Percentiles rank a stretch among this genome's conserved stretches.
phyloP scores from a whole-genome alignment of 2,329 filamentous ascomycete genomes.

The Botrytis galanthina region DNA sequence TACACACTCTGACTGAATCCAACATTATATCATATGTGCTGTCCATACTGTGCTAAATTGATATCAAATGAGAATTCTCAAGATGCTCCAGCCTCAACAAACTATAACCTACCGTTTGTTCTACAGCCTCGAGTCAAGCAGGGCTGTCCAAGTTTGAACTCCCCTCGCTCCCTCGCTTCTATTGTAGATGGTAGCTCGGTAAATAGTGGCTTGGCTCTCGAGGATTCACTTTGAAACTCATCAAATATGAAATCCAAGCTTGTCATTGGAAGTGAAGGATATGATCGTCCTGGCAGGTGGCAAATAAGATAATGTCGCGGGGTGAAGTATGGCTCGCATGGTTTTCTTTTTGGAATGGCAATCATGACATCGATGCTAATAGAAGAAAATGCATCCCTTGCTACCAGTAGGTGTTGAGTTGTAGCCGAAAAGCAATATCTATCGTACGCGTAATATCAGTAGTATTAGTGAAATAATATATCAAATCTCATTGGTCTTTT shows the following conservation, averaged over 20 bases:
- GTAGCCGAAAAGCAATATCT: not conserved
- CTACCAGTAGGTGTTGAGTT: not conserved
- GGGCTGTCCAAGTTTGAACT: not conserved
- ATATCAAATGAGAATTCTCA: not conserved
- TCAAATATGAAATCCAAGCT: not conserved
- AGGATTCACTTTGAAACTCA: constrained; percentile 11
- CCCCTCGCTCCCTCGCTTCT: constrained; percentile 1
- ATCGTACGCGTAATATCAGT: not conserved
- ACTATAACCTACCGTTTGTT: not conserved
- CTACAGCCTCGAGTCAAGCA: constrained; percentile 1
- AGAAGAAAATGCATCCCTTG: not conserved
- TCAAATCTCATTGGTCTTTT: not conserved
- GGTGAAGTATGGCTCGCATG: not conserved
- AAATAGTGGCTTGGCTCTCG: not conserved
- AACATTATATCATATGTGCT: not conserved
- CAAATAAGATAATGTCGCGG: not conserved
- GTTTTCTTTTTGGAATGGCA: not conserved
- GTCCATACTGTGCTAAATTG: not conserved
- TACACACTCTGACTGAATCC: not conserved
- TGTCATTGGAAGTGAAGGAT: not conserved
- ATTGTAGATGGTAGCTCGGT: not conserved
- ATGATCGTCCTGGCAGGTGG: not conserved
- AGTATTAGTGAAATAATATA: not conserved
- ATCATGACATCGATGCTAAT: not conserved
- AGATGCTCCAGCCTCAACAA: not conserved